phyloP scores from a whole-genome alignment of 1,139 yeast species.

The Blastobotrys aristatus region DNA sequence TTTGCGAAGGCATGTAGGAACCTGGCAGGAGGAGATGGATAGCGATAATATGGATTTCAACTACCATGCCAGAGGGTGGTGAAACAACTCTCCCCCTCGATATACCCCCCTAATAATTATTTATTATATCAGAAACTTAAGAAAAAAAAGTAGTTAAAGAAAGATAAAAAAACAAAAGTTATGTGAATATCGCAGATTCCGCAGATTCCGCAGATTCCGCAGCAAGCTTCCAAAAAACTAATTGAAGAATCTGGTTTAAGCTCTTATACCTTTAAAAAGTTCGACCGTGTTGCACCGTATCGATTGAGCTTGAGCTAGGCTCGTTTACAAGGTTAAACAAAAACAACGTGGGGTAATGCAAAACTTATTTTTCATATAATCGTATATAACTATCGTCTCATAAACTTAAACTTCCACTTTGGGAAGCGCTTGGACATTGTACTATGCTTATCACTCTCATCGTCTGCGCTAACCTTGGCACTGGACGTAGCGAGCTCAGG shows the following conservation, averaged over 20 bases:
- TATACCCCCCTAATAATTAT: neutral
- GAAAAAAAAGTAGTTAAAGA: neutral
- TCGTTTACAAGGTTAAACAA: no score
- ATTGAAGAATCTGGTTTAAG: no score
- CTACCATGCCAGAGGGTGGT: conserved; percentile 40
- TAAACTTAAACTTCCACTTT: conserved; percentile 7
- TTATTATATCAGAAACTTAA: neutral
- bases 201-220: no score
- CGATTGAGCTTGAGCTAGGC: no score
- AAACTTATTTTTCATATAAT: neutral
- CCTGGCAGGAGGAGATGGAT: conserved; percentile 33
- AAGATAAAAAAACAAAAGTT: neutral
- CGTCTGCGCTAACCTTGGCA: neutral
- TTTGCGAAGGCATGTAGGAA: conserved; percentile 13
- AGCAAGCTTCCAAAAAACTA: no score
- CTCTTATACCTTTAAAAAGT: no score
- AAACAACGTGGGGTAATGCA: neutral
- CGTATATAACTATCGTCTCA: neutral
- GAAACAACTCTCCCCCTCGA: no score
- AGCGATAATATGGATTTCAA: conserved; percentile 34
- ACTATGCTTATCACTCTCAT: conserved; percentile 6
- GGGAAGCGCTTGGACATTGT: conserved; percentile 9
- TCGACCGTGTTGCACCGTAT: no score
- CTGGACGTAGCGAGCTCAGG: neutral
- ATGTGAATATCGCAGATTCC: neutral